A percentile compares a stretch with the other conserved stretches of the same genome.
phyloP scores from a whole-genome alignment of 2,329 filamentous ascomycete species.

The Aureobasidium vineae region DNA sequence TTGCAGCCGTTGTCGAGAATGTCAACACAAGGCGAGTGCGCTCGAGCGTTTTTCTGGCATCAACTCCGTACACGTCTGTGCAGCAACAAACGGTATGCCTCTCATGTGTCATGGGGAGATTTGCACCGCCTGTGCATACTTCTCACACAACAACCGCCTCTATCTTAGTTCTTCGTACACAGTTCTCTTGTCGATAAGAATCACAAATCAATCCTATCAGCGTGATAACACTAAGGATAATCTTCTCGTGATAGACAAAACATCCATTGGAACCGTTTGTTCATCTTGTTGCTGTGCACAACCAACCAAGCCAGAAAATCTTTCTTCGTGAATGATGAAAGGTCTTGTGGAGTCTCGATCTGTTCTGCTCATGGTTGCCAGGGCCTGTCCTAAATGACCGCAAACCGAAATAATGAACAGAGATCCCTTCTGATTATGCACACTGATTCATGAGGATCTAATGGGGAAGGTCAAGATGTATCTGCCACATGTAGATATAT shows the following conservation, averaged over 20 bases:
- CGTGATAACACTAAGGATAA: constrained; percentile 8
- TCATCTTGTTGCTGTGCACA: constrained; percentile 27
- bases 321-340: background rate
- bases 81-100: background rate
- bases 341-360: constrained; percentile 16
- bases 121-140: constrained; percentile 24
- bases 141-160: background rate
- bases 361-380: constrained; percentile 1
- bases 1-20: constrained; percentile 11
- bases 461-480: background rate
- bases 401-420: constrained; percentile 22
- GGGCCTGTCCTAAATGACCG: background rate
- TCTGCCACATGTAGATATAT: background rate
- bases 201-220: constrained; percentile 18
- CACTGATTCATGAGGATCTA: background rate
- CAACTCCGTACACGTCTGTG: constrained; percentile 6
- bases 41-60: background rate
- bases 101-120: constrained; percentile 24
- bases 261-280: constrained; percentile 24
- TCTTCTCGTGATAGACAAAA: background rate
- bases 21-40: constrained; percentile 3
- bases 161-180: background rate
- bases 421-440: background rate
- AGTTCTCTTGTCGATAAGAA: constrained; percentile 24
- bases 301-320: constrained; percentile 7